These are phyloP conservation scores for Boletus rubescentipes DNA, from an alignment of 768 basidiomycete genomes.

Conservation along the genomic window DNA sequence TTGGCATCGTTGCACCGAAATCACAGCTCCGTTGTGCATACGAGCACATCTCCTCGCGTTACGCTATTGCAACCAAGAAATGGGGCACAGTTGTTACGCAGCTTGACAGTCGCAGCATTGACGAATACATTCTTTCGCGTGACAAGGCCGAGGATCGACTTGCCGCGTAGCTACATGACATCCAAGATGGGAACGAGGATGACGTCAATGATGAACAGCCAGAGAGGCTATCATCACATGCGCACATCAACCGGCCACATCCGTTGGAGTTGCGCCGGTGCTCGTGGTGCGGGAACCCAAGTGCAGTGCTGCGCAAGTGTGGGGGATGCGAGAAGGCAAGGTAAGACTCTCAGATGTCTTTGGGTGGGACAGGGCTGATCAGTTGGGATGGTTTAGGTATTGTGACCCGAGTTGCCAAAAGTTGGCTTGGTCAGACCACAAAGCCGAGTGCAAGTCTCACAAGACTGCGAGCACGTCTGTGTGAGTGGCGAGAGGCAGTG, in stretches of 20 bases:
- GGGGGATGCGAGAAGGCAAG: constrained; percentile 40
- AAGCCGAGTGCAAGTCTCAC: constrained; percentile 1
- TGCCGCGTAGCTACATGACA: constrained; percentile 50
- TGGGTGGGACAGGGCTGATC: neutral
- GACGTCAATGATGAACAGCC: too few relatives aligned
- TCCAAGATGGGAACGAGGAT: constrained; percentile 43
- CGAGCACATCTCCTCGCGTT: constrained; percentile 47
- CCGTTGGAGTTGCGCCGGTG: constrained; percentile 53
- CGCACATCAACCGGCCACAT: too few relatives aligned
- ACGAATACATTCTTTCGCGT: constrained; percentile 28
- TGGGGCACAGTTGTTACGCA: constrained; percentile 44
- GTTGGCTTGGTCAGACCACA: constrained; percentile 6
- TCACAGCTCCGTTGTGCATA: constrained; percentile 54
- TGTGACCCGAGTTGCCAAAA: constrained; percentile 5
- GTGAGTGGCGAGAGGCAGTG: too few relatives aligned
- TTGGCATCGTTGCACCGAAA: constrained; percentile 44
- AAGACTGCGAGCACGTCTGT: neutral
- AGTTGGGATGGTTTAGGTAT: neutral
- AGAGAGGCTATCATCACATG: too few relatives aligned
- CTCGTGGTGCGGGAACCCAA: constrained; percentile 63
- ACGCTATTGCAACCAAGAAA: constrained; percentile 43
- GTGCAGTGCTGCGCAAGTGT: constrained; percentile 53
- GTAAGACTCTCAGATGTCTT: constrained; percentile 20
- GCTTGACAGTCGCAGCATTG: constrained; percentile 29
- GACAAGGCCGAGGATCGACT: constrained; percentile 55